Percentiles rank a stretch among this genome's conserved stretches.
phyloP scores from a whole-genome alignment of 768 basidiomycete species.

The Lentinula sp. region DNA sequence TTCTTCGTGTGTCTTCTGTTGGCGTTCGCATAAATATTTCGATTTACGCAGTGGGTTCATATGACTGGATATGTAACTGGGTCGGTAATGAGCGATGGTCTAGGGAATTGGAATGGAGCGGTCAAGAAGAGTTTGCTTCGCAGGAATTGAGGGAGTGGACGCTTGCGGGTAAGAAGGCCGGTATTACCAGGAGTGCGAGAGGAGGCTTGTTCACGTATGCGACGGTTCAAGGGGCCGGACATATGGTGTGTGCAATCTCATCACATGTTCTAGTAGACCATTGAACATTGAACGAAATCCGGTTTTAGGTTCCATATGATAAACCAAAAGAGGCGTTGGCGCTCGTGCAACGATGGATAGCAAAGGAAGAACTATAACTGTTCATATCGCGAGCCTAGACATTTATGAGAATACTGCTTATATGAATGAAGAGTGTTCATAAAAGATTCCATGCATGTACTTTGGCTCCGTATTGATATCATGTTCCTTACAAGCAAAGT shows the following conservation, averaged over 20 bases:
- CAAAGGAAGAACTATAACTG: slow-evolving; percentile 10
- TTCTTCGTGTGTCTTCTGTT: neutral
- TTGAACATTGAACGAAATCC: neutral
- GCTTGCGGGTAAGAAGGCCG: slow-evolving; percentile 48
- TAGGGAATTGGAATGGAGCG: slow-evolving; percentile 53
- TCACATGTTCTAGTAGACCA: neutral
- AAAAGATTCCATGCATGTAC: no score
- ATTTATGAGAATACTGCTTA: neutral
- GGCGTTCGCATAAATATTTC: slow-evolving; percentile 33
- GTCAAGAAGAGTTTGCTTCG: slow-evolving; percentile 37
- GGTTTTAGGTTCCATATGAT: slow-evolving; percentile 44
- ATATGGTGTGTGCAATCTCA: slow-evolving; percentile 44
- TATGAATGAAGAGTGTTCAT: no score
- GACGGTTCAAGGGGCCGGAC: slow-evolving; percentile 54
- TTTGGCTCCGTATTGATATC: no score
- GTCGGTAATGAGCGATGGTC: slow-evolving; percentile 63
- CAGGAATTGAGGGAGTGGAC: slow-evolving; percentile 46
- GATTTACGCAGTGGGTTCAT: slow-evolving; percentile 29
- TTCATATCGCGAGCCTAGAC: neutral
- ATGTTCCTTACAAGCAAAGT: no score
- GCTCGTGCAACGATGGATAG: slow-evolving; percentile 36
- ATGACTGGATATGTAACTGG: slow-evolving; percentile 59
- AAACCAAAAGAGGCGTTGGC: slow-evolving; percentile 41
- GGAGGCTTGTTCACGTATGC: slow-evolving; percentile 45
- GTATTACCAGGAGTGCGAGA: slow-evolving; percentile 47